Evolutionary conservation across 768 basidiomycete genomes (phyloP).

Genomic region (Mycena rebaudengoi): DNA sequence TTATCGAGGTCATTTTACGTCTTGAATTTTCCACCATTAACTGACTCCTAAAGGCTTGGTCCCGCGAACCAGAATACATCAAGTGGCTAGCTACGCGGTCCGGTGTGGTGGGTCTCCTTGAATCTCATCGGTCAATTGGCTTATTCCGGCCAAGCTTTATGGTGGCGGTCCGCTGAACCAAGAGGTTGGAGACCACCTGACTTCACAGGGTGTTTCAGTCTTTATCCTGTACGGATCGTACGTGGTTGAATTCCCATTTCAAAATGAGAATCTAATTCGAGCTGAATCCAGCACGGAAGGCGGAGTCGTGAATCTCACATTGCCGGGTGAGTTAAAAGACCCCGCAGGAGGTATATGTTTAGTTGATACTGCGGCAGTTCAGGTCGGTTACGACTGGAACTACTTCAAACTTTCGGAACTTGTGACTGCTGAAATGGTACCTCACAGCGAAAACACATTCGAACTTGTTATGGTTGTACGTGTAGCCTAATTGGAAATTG

Average conservation of each 20-base stretch:
- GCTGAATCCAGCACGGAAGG: constrained; percentile 23
- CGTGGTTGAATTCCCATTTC: constrained; percentile 13
- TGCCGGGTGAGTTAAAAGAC: constrained; percentile 12
- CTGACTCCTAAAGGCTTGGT: constrained; percentile 42
- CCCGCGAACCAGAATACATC: constrained; percentile 31
- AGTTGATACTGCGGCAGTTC: not conserved
- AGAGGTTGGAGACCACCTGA: constrained; percentile 44
- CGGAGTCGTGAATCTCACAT: constrained; percentile 17
- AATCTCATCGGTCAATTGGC: too few species aligned
- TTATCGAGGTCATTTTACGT: too few species aligned
- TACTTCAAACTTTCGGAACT: constrained; percentile 35
- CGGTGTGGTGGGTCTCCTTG: constrained; percentile 14
- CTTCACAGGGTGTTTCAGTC: constrained; percentile 42
- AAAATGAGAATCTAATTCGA: not conserved
- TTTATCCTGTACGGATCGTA: constrained; percentile 44
- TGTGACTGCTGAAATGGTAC: constrained; percentile 34
- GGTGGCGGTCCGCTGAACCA: constrained; percentile 50
- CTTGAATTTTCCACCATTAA: too few species aligned
- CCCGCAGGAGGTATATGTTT: not conserved
- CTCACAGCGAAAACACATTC: constrained; percentile 42
- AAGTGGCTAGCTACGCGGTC: constrained; percentile 16
- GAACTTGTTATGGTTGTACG: constrained; percentile 50
- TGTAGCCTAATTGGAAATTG: not conserved
- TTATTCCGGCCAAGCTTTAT: constrained; percentile 36
- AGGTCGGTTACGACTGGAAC: constrained; percentile 7